Evolutionary conservation across 768 basidiomycete species (phyloP), one percentile per base, ranked within the genome.

Genomic region (Calocybe gangraenosa): DNA sequence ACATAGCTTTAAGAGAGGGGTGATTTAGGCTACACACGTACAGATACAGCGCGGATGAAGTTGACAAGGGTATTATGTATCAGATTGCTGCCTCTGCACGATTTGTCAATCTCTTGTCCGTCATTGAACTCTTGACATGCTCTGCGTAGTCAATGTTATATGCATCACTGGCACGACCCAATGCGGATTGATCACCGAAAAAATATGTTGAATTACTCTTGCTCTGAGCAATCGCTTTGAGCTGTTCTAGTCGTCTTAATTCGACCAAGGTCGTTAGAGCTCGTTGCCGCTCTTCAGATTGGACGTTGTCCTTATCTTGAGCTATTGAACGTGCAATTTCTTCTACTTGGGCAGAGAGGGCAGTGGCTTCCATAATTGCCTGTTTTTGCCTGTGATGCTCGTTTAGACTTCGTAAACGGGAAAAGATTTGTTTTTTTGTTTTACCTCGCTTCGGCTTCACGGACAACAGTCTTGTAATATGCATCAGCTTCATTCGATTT

Each of bases 401-500:
- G 19, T 9, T 17, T 25, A 19, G 17, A 47, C 74, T 77, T n/a
- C n/a, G n/a, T n/a, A n/a, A n/a, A n/a, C n/a, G n/a, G n/a, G n/a
- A n/a, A n/a, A n/a, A n/a, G n/a, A n/a, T n/a, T n/a, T n/a, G n/a
- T n/a, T n/a, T n/a, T n/a, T n/a, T n/a, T 20, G 6, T 59, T 17
- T 36, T 6, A 66, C 66, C 70, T 62, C 22, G 71, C 78, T 54
- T 79, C 76, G 3, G 76, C 75, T 49, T 75, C 74, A 30, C 76
- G 67, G 37, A 76, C 65, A 10, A 74, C 68, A 1, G 70, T 71
- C 48, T 75, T 77, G 58, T 67, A 78, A 15, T 62, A 58, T 4
- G 75, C 78, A 25, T 76, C 77, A n/a, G 78, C 76, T 54, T 76
- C 70, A 51, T 76, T 76, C 1, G 75, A 69, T 55, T 73, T 75